Base-by-base conservation (phyloP, 345 rosid genomes). In the Viola odorata region DNA sequence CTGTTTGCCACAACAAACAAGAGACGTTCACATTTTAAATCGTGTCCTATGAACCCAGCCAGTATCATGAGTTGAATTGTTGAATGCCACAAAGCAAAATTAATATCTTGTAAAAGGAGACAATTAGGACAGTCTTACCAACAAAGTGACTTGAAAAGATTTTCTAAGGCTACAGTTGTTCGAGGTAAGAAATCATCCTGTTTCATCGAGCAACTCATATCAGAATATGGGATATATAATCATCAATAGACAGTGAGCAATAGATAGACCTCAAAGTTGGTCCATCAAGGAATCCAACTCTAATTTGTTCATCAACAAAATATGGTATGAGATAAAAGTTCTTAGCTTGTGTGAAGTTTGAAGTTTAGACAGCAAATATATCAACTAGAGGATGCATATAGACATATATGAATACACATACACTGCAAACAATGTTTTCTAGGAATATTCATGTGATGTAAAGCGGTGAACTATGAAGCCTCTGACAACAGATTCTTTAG, bases 181-280 rank as follows among this genome's bases (percentile, higher is more conserved):
- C 97, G 88, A 68, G 99, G 97, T 70, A 94, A 80, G 78, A 94
- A 94, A 74, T 87, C 97, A 77, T 94, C 98, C 98, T 92, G 79
- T 51, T 72, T 60, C 73, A 77, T 74, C 45, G 38, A 57, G 68
- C 14, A 62, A 74, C 55, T 58, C 52, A 37, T 41, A 40, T 77
- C 23, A 79, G 69, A 52, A 50, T 17, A 61, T 39, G 61, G 16
- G 41, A 58, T 12, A 50, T 37, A 16, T 41, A 32, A 62, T 36
- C 39, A 62, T 50, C 60, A 13, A 36, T 13, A 51, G 11, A 15
- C 37, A 15, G 37, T 54, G 5, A 15, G 15, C 15, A 45, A 51
- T 37, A 56, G 11, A 13, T 23, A 23, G 32, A 2, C 32, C 1
- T 23, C 1, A 23, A 23, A 23, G 32, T 23, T 23, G 32, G 32